A percentile compares a stretch with the other conserved stretches of the same genome.
Evolutionary conservation across 2,329 filamentous ascomycete genomes (phyloP).

Genomic region (Alternaria hordeiaustralica): DNA sequence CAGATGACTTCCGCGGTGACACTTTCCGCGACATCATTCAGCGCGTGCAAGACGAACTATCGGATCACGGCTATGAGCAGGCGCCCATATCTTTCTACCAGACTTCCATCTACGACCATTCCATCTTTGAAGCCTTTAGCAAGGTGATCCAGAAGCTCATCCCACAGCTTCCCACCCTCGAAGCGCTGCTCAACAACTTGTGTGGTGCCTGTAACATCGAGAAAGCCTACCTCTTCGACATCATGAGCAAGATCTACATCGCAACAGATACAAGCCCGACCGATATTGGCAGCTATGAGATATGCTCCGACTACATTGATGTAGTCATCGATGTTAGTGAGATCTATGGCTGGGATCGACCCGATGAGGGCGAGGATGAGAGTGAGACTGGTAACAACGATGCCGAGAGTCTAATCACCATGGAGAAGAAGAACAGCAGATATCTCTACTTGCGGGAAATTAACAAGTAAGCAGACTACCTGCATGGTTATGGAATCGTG

Average conservation of each 20-base stretch:
- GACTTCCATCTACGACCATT: conserved; percentile 98
- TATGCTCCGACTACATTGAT: conserved; percentile 98
- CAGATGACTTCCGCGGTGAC: conserved; percentile 94
- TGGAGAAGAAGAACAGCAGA: conserved; percentile 64
- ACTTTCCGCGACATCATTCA: conserved; percentile 97
- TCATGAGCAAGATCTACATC: conserved; percentile 98
- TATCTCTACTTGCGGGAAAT: conserved; percentile 71
- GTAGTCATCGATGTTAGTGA: conserved; percentile 97
- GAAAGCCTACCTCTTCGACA: conserved; percentile 97
- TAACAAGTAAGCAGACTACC: conserved; percentile 62
- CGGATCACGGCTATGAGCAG: conserved; percentile 90
- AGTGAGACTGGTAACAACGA: conserved; percentile 57
- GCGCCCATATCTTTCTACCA: conserved; percentile 93
- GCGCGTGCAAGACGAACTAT: conserved; percentile 93
- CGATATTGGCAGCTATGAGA: conserved; percentile 95
- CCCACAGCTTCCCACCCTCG: conserved; percentile 88
- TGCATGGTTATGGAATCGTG: background rate
- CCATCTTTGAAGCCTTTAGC: conserved; percentile 96
- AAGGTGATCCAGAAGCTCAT: conserved; percentile 99
- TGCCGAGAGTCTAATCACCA: conserved; percentile 67
- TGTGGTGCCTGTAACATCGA: conserved; percentile 94
- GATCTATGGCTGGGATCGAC: conserved; percentile 80
- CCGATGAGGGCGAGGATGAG: conserved; percentile 38
- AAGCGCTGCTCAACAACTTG: conserved; percentile 91
- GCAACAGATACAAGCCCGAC: conserved; percentile 92